These are phyloP conservation scores for Myochromella boudieri DNA, from an alignment of 768 basidiomycete species.

Conservation along the genomic window DNA sequence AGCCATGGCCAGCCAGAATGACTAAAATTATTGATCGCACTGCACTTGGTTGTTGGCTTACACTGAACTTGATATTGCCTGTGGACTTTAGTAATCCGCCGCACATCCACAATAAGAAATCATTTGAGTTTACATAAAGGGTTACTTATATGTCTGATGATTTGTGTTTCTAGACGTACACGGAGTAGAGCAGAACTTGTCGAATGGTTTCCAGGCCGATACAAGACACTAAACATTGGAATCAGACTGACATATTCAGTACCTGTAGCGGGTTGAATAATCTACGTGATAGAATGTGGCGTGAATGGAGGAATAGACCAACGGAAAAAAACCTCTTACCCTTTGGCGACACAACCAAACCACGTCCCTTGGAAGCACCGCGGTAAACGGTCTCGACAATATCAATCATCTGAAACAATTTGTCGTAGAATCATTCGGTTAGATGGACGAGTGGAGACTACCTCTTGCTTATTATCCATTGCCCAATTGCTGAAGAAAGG, in stretches of 20 bases:
- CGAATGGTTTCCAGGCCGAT: too few relatives aligned
- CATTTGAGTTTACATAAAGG: too few relatives aligned
- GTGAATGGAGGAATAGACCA: background rate
- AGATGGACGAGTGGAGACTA: slow-evolving; percentile 29
- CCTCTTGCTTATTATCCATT: slow-evolving; percentile 98
- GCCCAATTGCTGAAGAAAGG: slow-evolving; percentile 82
- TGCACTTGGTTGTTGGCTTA: too few relatives aligned
- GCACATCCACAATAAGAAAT: too few relatives aligned
- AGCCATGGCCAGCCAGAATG: too few relatives aligned
- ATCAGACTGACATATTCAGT: slow-evolving; percentile 21
- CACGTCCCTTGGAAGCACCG: slow-evolving; percentile 95
- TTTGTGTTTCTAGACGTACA: too few relatives aligned
- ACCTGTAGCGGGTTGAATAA: slow-evolving; percentile 46
- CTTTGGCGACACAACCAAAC: slow-evolving; percentile 96
- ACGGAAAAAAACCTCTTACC: slow-evolving; percentile 43
- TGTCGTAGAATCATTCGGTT: slow-evolving; percentile 4
- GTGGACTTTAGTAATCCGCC: too few relatives aligned
- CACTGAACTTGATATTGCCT: too few relatives aligned
- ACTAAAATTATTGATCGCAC: too few relatives aligned
- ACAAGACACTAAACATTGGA: too few relatives aligned
- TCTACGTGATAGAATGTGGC: slow-evolving; percentile 23
- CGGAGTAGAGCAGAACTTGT: too few relatives aligned
- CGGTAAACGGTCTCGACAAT: slow-evolving; percentile 98
- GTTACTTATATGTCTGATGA: too few relatives aligned
- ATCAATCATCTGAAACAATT: slow-evolving; percentile 74